Conservation (phyloP, 192 early-diverging fungal species). For the Chytriomyces hyalinus region DNA sequence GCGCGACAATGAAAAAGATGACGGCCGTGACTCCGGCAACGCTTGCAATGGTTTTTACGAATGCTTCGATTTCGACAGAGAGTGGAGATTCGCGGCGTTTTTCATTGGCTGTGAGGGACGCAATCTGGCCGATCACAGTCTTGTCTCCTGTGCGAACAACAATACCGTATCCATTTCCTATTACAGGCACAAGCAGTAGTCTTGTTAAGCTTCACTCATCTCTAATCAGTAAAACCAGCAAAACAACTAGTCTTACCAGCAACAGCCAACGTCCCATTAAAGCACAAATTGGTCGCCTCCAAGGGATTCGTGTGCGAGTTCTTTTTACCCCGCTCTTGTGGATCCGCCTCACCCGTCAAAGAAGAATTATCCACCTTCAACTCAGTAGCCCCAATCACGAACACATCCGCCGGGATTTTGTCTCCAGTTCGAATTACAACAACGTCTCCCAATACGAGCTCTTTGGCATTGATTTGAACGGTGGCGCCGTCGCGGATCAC, state of each 20-base stretch:
- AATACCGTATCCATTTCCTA: constrained; percentile 57
- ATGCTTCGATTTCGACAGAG: constrained; percentile 41
- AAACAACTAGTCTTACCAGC: constrained; percentile 30
- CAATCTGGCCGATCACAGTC: constrained; percentile 60
- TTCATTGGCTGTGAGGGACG: constrained; percentile 42
- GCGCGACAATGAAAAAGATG: constrained; percentile 81
- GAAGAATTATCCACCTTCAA: constrained; percentile 51
- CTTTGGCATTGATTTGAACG: constrained; percentile 53
- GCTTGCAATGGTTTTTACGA: constrained; percentile 79
- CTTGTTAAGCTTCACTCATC: neutral
- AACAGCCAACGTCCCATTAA: constrained; percentile 84
- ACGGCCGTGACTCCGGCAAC: constrained; percentile 77
- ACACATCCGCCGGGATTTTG: constrained; percentile 53
- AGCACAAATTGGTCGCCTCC: constrained; percentile 90
- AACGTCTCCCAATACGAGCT: constrained; percentile 56
- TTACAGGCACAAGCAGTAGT: neutral
- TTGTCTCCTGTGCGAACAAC: constrained; percentile 59
- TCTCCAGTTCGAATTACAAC: constrained; percentile 48
- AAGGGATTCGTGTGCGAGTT: constrained; percentile 81
- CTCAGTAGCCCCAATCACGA: constrained; percentile 46
- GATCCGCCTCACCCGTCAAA: constrained; percentile 55
- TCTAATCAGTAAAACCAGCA: neutral
- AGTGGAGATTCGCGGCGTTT: constrained; percentile 50
- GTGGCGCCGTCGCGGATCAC: constrained; percentile 75
- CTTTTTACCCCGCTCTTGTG: constrained; percentile 66